Evolutionary conservation across 345 rosid genomes (phyloP), one percentile per base, ranked within the genome.

Genomic region (Citropsis articulata): DNA sequence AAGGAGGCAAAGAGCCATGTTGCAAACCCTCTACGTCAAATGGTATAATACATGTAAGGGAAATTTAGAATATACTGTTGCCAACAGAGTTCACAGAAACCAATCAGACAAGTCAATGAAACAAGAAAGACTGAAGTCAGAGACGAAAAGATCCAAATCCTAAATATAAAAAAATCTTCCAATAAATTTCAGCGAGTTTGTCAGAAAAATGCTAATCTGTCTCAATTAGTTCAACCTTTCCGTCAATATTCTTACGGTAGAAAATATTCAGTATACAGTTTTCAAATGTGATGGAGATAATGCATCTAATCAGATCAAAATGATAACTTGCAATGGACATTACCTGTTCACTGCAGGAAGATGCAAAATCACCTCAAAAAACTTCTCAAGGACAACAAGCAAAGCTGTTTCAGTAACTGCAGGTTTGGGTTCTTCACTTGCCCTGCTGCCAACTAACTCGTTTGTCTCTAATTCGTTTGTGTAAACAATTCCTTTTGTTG

Each of bases 321-420:
- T 14, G 5, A 12, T 56, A 55, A 31, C 36, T 7, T 48, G 56
- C 33, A 50, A 28, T 7, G 33, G 60, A 12, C 7, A 25, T 82
- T 86, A 94, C 99, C 95, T 91, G 88, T 90, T 90, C 38, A 97
- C 93, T 28, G 89, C 56, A 30, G 98, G 99, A 87, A 97, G 89
- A 79, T 91, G 92, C 81, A 97, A 81, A 77, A 91, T 80, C 77
- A 97, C 92, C 4, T 72, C 77, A 25, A 97, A 97, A 84, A 92
- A 88, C 88, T 91, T 97, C 82, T 91, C 95, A 53, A 97, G 91
- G 64, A 97, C 78, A 57, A 88, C n/a, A 66, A 94, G 89, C 85
- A 94, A 82, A 80, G 97, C 95, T 73, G 95, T 81, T 87, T 97
- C 99, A 9, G 92, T 84, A 65, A 84, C 85, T 9, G 91, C 90